These are phyloP conservation scores for Aspergillus terreus DNA, from an alignment of 2,329 filamentous ascomycete species.

Conservation along the genomic window DNA sequence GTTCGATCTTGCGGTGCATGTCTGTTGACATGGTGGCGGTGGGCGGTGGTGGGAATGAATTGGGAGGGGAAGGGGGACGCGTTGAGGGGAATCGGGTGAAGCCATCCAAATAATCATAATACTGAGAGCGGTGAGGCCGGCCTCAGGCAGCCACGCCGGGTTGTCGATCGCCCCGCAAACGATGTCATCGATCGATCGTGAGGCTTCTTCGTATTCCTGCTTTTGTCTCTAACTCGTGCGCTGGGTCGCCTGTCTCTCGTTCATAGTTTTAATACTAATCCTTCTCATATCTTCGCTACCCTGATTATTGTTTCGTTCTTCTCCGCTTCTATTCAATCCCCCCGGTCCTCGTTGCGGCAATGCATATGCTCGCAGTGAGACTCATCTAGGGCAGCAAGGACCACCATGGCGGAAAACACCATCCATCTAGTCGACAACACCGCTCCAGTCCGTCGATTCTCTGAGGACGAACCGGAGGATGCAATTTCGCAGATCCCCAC, in stretches of 20 bases:
- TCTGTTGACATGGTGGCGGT: not conserved
- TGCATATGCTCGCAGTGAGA: not conserved
- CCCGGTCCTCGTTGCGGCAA: not conserved
- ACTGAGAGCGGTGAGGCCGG: not conserved
- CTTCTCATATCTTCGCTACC: not conserved
- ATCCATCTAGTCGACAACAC: conserved; percentile 43
- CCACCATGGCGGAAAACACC: conserved; percentile 22
- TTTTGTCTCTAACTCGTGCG: conserved; percentile 3
- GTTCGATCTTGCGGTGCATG: conserved; percentile 47
- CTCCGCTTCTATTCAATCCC: not conserved
- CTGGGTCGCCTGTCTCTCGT: not conserved
- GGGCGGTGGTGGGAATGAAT: not conserved
- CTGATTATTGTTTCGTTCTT: not conserved
- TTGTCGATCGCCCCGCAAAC: conserved; percentile 12
- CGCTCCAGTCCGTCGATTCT: conserved; percentile 12
- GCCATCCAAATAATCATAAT: not conserved
- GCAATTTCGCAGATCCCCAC: conserved; percentile 12
- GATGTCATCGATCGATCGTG: conserved; percentile 19
- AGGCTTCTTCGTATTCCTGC: not conserved
- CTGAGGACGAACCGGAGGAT: conserved; percentile 15
- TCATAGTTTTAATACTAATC: not conserved
- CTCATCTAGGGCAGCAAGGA: not conserved
- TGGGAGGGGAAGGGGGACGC: not conserved
- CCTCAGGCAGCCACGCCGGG: not conserved
- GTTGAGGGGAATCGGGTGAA: not conserved